Conservation (phyloP, 23 red algal genomes). For the Chondrus crispus region DNA sequence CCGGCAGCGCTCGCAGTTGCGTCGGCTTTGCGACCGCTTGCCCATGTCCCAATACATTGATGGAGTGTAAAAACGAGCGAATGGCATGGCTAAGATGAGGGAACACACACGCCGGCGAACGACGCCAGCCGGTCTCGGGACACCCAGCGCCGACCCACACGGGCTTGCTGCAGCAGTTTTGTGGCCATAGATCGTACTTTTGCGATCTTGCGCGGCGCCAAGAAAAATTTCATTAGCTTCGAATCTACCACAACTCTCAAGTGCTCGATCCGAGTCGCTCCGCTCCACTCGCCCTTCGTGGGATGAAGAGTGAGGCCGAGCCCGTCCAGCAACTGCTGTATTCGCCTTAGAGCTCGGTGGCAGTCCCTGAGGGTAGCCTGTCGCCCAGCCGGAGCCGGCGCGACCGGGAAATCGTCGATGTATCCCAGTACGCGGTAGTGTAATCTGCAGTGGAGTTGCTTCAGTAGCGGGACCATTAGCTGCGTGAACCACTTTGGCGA, state of each 20-base stretch:
- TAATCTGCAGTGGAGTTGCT: not conserved
- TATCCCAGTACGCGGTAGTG: not conserved
- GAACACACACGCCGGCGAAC: not conserved
- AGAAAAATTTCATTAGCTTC: not conserved
- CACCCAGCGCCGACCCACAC: not conserved
- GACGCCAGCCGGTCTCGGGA: not conserved
- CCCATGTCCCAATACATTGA: no score
- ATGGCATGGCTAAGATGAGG: not conserved
- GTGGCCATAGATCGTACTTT: not conserved
- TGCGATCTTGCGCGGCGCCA: not conserved
- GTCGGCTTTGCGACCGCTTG: no score
- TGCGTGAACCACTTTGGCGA: not conserved
- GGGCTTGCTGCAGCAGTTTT: not conserved
- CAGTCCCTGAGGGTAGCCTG: not conserved
- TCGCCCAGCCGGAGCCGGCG: not conserved
- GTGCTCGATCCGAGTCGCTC: not conserved
- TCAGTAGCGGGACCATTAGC: not conserved
- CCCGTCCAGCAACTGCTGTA: not conserved
- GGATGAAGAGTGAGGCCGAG: not conserved
- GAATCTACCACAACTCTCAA: not conserved
- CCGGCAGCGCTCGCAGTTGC: no score
- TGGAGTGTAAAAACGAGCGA: not conserved
- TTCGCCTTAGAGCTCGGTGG: not conserved
- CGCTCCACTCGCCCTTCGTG: not conserved
- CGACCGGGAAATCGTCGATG: not conserved